phyloP scores from a whole-genome alignment of 495 filamentous ascomycete species.

The Penicillium cosmopolitanum region DNA sequence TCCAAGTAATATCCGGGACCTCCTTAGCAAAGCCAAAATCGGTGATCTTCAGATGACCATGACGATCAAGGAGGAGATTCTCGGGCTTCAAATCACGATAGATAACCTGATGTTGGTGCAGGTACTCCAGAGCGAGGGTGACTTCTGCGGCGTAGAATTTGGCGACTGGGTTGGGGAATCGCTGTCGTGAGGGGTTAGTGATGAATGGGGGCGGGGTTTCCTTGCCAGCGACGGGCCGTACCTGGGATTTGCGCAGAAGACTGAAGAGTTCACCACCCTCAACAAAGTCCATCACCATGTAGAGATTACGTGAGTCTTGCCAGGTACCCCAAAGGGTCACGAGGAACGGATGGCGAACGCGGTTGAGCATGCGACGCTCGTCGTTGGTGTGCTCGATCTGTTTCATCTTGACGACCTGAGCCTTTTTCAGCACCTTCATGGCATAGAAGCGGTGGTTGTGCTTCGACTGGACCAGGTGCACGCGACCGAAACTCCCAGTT shows the following conservation, averaged over 20 bases:
- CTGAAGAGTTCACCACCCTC: constrained; percentile 98
- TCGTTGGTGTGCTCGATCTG: constrained; percentile 99
- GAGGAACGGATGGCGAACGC: constrained; percentile 95
- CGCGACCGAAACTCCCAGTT: constrained; percentile 94
- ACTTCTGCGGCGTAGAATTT: constrained; percentile 99
- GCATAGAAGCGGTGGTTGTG: constrained; percentile 98
- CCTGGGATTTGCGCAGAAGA: constrained; percentile 92
- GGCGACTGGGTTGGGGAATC: constrained; percentile 97
- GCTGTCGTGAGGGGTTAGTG: constrained; percentile 51
- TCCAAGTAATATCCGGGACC: constrained; percentile 99
- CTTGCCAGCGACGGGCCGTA: constrained; percentile 48
- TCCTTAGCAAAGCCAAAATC: constrained; percentile 99
- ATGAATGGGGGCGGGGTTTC: not conserved
- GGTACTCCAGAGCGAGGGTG: constrained; percentile 90
- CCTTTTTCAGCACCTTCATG: constrained; percentile 97
- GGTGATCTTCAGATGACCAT: constrained; percentile 97
- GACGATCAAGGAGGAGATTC: constrained; percentile 90
- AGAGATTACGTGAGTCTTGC: constrained; percentile 91
- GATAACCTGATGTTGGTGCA: constrained; percentile 94
- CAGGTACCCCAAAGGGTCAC: constrained; percentile 99
- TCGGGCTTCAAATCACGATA: constrained; percentile 98
- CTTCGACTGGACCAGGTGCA: constrained; percentile 93
- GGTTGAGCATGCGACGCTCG: constrained; percentile 90
- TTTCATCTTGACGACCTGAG: constrained; percentile 99
- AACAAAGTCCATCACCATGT: constrained; percentile 99